Evolutionary conservation across 352 stramenopile genomes (phyloP).

Genomic region (Phytophthora constricta): DNA sequence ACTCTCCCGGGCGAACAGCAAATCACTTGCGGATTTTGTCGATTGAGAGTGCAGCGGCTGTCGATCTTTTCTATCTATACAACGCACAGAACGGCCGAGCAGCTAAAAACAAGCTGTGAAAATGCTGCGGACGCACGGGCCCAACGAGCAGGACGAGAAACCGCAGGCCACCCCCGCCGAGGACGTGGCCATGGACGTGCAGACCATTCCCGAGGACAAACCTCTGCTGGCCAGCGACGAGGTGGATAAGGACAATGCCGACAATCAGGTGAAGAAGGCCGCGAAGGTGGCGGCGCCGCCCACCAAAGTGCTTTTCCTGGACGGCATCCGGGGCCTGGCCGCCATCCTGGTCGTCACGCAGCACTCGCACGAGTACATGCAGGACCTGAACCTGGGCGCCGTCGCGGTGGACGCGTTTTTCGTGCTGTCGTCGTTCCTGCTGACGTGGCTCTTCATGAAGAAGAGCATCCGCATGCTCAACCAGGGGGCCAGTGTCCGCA

Average conservation of each 20-base stretch:
- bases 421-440: conserved; percentile 58
- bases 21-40: conserved; percentile 9
- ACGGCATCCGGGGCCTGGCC: conserved; percentile 42
- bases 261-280: conserved; percentile 34
- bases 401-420: conserved; percentile 61
- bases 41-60: not conserved
- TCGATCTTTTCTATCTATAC: conserved; percentile 4
- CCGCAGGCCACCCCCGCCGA: not conserved
- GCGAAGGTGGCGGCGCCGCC: conserved; percentile 13
- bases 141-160: conserved; percentile 6
- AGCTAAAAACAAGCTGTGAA: not conserved
- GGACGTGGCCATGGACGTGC: conserved; percentile 19
- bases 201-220: conserved; percentile 20
- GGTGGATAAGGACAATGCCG: conserved; percentile 29
- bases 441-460: conserved; percentile 63
- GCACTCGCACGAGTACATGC: conserved; percentile 48
- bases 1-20: conserved; percentile 30
- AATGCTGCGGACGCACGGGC: conserved; percentile 31
- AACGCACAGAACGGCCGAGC: too few relatives aligned
- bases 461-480: conserved; percentile 42
- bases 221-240: conserved; percentile 26
- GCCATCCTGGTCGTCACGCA: conserved; percentile 40
- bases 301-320: conserved; percentile 46
- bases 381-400: conserved; percentile 42
- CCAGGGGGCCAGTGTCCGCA: conserved; percentile 24